Evolutionary conservation across 108 stramenopile species (phyloP), one percentile per base, ranked within the genome.

Genomic region (Chaetoceros tenuissimus): DNA sequence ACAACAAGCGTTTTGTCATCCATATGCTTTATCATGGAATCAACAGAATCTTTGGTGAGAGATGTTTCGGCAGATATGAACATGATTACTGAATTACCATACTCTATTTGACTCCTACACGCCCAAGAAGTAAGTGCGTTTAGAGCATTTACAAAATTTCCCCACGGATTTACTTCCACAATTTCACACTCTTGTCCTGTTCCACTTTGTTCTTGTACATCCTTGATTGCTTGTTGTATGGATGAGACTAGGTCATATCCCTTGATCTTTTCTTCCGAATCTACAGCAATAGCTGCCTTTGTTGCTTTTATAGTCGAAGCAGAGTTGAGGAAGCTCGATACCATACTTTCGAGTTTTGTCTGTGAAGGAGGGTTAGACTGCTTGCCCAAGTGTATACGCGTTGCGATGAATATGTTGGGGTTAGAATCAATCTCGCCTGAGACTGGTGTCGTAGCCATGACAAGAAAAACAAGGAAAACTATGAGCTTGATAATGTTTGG

Each of bases 81-180:
- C 31, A 92, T 50, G 22, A 82, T 60, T 17, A 55, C 60, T 10
- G 24, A 23, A 5, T 16, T 26, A 25, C 57, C 57, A 7, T 2
- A 24, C 5, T 40, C 34, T 5, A 40, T 40, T 23, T 72, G 62
- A 8, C 65, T 73, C 27, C 7, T 3, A 47, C 23, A 59, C 18
- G 57, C 44, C 60, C 10, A 31, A 51, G 22, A 64, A 28, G 20
- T 57, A 19, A 95, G 73, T 22, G 91, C 88, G 73, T 95, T 96
- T 28, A 96, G 67, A 0, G 92, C 94, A 17, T 92, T 87, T 25
- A 85, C 72, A 57, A 96, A 96, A 47, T 74, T 72, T n/a, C 90
- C 94, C 96, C 96, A 96, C 0, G 96, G 96, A 25, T 77, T 78
- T 1, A 96, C 87, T 7, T 87, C 88, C 8, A 95, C 34, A 17